These are phyloP conservation scores for Pythium rishiriense DNA, from an alignment of 352 stramenopile genomes.

Conservation along the genomic window DNA sequence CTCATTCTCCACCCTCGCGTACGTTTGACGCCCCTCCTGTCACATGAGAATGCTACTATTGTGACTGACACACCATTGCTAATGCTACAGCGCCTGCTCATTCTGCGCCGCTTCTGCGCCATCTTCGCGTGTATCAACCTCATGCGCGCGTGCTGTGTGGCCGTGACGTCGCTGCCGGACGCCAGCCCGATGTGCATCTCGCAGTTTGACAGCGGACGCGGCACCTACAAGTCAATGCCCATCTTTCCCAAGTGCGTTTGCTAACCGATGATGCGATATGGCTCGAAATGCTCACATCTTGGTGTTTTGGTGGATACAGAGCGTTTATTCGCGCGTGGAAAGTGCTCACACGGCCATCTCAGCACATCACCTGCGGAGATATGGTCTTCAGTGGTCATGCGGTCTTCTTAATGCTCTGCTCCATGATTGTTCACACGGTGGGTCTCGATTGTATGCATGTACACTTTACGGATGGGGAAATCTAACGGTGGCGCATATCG, in stretches of 20 bases:
- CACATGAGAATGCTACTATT: not conserved
- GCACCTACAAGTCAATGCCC: constrained; percentile 80
- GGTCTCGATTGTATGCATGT: constrained; percentile 1
- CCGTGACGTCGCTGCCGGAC: constrained; percentile 83
- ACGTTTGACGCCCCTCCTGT: too few species aligned
- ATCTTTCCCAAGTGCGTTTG: constrained; percentile 82
- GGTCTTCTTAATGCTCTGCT: constrained; percentile 84
- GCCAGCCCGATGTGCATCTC: constrained; percentile 87
- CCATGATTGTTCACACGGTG: constrained; percentile 80
- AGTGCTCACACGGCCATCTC: constrained; percentile 76
- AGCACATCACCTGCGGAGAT: constrained; percentile 88
- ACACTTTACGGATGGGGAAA: not conserved
- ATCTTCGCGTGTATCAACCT: constrained; percentile 87
- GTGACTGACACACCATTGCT: not conserved
- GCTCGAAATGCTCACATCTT: not conserved
- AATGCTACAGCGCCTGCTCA: constrained; percentile 63
- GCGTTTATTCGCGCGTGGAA: constrained; percentile 81
- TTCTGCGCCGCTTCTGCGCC: constrained; percentile 80
- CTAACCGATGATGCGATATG: not conserved
- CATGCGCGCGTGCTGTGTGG: constrained; percentile 83
- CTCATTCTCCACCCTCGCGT: constrained; percentile 78
- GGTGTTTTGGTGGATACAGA: constrained; percentile 30
- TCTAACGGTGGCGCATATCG: not conserved
- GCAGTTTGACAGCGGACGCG: constrained; percentile 69
- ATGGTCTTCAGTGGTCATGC: constrained; percentile 90